Evolutionary conservation across 768 basidiomycete species (phyloP).

Genomic region (Calocybe cyanea): DNA sequence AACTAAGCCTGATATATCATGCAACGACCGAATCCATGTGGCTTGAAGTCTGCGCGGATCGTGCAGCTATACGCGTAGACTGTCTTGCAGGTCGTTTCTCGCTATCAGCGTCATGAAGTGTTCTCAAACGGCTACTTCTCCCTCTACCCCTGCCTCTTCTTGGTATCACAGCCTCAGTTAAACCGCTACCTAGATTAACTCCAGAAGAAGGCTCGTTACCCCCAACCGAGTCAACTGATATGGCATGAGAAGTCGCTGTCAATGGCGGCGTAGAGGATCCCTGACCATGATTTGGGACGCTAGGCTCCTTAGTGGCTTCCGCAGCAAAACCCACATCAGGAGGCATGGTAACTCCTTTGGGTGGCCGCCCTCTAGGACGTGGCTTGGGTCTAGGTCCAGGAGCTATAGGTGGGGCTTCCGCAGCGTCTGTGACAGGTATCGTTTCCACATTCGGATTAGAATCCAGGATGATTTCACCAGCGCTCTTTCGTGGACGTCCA

Average conservation of each 20-base stretch:
- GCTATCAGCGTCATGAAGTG: neutral
- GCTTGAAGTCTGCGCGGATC: neutral
- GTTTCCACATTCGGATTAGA: neutral
- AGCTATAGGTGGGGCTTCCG: neutral
- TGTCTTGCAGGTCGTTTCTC: conserved; percentile 3
- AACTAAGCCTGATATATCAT: too few species aligned
- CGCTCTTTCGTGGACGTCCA: neutral
- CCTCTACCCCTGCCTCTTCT: conserved; percentile 1
- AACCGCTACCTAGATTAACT: too few species aligned
- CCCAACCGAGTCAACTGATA: too few species aligned
- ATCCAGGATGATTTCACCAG: too few species aligned
- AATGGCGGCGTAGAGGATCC: too few species aligned
- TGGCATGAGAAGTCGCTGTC: too few species aligned
- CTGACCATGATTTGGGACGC: neutral
- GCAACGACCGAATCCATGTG: too few species aligned
- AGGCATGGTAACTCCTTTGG: neutral
- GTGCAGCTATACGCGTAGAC: conserved; percentile 8
- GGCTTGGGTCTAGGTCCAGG: conserved; percentile 3
- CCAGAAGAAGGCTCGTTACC: too few species aligned
- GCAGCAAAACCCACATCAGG: neutral
- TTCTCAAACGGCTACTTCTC: neutral
- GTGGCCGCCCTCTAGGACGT: conserved; percentile 1
- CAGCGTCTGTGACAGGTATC: neutral
- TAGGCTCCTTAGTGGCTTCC: neutral
- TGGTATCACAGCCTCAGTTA: neutral